Evolutionary conservation across 495 filamentous ascomycete species (phyloP), one percentile per base, ranked within the genome.

Genomic region (Pseudomonodictys pantanalensis): DNA sequence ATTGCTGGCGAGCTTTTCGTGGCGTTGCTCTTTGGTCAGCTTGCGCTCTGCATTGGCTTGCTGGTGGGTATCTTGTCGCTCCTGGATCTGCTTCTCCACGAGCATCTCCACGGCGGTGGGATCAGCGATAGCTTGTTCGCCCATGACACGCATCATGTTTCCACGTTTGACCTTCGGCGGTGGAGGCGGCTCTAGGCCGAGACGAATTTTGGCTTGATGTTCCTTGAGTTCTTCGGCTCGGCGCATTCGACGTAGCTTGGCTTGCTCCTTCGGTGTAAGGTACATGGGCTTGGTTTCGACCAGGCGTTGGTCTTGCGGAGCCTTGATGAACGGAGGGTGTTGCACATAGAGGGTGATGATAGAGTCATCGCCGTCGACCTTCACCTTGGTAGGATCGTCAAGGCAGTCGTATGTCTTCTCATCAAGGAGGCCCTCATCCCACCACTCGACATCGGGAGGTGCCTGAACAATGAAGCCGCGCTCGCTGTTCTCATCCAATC

Each of bases 61-160:
- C 60, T 90, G 78, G 72, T 99, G 93, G 54, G 85, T 79, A 45
- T 85, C 76, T 41, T 84, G 80, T 30, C 93, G 90, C 25, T 92
- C 91, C 39, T 85, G 86, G 43, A 99, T 96, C 66, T 97, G 90
- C 22, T 83, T 78, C 73, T 89, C 95, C 32, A 99, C 93, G 24
- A 90, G 84, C 32, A 93, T 91, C 74, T 99, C 93, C 28, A 97
- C 92, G 18, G 93, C 93, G 1, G 93, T 99, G 9, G 93, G 93
- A 70, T 99, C 93, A 66, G 95, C 95, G 64, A 99, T 92, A 2
- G 93, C 93, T 71, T 96, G 88, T 68, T 97, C 90, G 41, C 93
- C 93, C n/a, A 97, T 77, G 2, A 99, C 93, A 44, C 91, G 86
- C 93, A 98, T 97, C 52, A 98, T 78, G 69, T 98, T 98, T 47